Evolutionary conservation across 192 early-diverging fungal genomes (phyloP).

Genomic region (Entophlyctis luteolus): DNA sequence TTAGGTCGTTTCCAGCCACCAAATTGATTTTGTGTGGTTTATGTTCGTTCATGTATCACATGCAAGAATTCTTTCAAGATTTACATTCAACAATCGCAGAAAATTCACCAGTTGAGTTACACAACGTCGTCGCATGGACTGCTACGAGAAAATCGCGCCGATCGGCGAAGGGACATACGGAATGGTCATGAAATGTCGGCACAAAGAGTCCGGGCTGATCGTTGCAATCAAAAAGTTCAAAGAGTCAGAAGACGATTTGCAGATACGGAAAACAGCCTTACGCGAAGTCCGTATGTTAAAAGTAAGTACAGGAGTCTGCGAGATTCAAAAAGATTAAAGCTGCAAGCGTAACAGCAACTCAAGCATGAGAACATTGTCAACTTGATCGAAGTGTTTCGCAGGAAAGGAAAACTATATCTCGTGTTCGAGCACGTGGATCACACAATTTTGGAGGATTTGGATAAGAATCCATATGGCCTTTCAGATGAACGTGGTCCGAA

Average conservation of each 20-base stretch:
- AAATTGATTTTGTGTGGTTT: background rate
- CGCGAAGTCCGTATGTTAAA: conserved; percentile 63
- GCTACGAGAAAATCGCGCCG: conserved; percentile 59
- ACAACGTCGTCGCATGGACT: too few species aligned
- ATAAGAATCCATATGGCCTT: conserved; percentile 56
- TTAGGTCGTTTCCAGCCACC: background rate
- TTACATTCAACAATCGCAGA: too few species aligned
- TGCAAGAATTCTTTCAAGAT: background rate
- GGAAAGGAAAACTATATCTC: conserved; percentile 63
- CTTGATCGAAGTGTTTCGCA: conserved; percentile 57
- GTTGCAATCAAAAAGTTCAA: conserved; percentile 69
- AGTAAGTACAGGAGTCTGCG: conserved; percentile 24
- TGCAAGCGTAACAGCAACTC: conserved; percentile 49
- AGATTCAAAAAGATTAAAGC: background rate
- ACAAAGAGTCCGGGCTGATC: conserved; percentile 60
- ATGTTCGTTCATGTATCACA: background rate
- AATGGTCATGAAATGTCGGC: conserved; percentile 65
- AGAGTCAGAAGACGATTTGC: conserved; percentile 60
- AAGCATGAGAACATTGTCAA: conserved; percentile 69
- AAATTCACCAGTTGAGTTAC: too few species aligned
- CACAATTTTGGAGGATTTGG: conserved; percentile 62
- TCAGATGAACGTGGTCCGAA: conserved; percentile 42
- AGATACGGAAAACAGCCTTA: conserved; percentile 61
- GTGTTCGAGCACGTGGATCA: conserved; percentile 67
- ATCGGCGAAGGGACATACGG: conserved; percentile 67